These are phyloP conservation scores for Pseudogymnoascus sp. DNA, from an alignment of 2,329 filamentous ascomycete species.

Conservation along the genomic window DNA sequence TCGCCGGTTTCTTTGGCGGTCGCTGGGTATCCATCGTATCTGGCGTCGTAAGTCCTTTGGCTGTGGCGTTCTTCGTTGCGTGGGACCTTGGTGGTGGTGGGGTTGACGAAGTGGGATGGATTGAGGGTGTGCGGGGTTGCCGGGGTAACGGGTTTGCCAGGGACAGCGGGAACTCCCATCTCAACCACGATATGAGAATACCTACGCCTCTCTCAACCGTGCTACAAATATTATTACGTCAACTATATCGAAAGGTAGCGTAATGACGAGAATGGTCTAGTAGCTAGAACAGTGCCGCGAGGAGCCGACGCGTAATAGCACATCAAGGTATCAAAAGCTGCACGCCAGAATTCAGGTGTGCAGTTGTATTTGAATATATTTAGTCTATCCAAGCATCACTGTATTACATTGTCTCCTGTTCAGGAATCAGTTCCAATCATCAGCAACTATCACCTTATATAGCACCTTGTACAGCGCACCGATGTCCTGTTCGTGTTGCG, in stretches of 20 bases:
- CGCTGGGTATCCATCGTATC: constrained; percentile 3
- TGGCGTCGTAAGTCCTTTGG: not conserved
- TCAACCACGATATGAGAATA: not conserved
- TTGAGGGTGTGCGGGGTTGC: not conserved
- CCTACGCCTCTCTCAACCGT: not conserved
- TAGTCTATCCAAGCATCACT: not conserved
- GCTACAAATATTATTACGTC: not conserved
- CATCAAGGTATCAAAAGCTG: not conserved
- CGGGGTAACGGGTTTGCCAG: not conserved
- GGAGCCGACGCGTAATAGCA: not conserved
- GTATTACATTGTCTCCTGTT: not conserved
- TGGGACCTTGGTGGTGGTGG: constrained; percentile 1
- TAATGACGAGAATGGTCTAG: not conserved
- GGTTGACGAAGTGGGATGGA: not conserved
- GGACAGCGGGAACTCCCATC: not conserved
- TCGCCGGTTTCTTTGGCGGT: not conserved
- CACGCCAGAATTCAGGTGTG: not conserved
- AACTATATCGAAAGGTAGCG: not conserved
- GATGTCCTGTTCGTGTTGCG: not conserved
- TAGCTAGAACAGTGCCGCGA: not conserved
- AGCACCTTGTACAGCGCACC: not conserved
- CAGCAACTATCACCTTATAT: not conserved
- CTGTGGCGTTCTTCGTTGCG: not conserved
- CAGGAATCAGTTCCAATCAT: not conserved
- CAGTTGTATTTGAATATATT: not conserved